phyloP scores from a whole-genome alignment of 2,329 filamentous ascomycete genomes.

The Fusarium sarcochroum region DNA sequence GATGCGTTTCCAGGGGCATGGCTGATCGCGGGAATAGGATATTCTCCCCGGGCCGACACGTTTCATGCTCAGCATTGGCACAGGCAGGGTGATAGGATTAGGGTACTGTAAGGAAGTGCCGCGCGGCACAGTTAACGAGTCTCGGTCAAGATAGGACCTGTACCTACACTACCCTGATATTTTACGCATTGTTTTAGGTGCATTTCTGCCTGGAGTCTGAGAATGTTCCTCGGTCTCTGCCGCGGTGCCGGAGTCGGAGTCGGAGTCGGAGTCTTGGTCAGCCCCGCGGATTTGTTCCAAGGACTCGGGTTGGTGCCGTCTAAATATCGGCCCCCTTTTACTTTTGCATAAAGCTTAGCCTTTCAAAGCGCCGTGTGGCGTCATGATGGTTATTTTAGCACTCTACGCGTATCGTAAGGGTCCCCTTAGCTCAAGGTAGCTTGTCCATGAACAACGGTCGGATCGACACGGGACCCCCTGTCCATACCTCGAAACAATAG shows the following conservation, averaged over 20 bases:
- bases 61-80: background rate
- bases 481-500: background rate
- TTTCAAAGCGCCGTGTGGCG: background rate
- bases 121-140: background rate
- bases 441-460: background rate
- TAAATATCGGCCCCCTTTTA: background rate
- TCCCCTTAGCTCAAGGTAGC: background rate
- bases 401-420: background rate
- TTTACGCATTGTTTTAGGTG: background rate
- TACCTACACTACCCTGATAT: background rate
- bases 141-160: background rate
- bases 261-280: background rate
- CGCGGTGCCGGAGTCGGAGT: background rate
- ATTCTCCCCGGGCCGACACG: background rate
- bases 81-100: too few relatives aligned
- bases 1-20: too few relatives aligned
- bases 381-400: background rate
- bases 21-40: too few relatives aligned
- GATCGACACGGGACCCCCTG: background rate
- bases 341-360: slow-evolving; percentile 1
- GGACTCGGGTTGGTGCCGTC: background rate
- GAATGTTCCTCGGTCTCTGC: background rate
- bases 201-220: background rate
- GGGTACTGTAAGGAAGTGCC: background rate
- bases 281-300: background rate